phyloP scores from a whole-genome alignment of 176 grass and related monocot genomes.

The Bromus sterilis region DNA sequence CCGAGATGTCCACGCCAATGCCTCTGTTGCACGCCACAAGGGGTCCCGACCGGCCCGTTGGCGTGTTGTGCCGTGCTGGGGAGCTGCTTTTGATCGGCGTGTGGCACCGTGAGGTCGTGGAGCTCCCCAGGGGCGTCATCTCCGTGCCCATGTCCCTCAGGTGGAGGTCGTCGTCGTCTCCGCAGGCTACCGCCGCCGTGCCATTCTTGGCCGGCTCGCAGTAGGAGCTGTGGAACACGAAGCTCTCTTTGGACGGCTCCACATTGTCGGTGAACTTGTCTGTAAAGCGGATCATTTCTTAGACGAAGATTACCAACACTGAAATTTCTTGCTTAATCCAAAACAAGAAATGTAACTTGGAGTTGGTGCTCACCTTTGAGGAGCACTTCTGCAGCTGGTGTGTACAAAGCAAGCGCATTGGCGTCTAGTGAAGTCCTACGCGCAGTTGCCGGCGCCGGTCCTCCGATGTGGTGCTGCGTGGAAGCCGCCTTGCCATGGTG shows the following conservation, averaged over 20 bases:
- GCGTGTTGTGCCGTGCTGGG: constrained; percentile 85
- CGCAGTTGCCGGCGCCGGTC: neutral
- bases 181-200: neutral
- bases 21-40: constrained; percentile 45
- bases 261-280: constrained; percentile 91
- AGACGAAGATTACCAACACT: neutral
- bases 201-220: constrained; percentile 22
- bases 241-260: constrained; percentile 61
- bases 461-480: constrained; percentile 24
- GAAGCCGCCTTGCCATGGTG: constrained; percentile 25
- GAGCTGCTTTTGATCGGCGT: constrained; percentile 78
- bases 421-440: constrained; percentile 35
- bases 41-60: constrained; percentile 61
- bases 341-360: neutral
- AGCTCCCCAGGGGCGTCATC: constrained; percentile 66
- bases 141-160: constrained; percentile 61
- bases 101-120: constrained; percentile 41
- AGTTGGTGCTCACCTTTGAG: constrained; percentile 66
- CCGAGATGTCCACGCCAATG: constrained; percentile 43
- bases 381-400: constrained; percentile 53
- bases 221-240: constrained; percentile 62
- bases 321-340: neutral
- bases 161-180: neutral
- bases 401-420: constrained; percentile 30
- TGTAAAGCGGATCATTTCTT: constrained; percentile 13